These are phyloP conservation scores for Colletotrichum graminicola DNA, from an alignment of 2,329 filamentous ascomycete species.

Conservation along the genomic window DNA sequence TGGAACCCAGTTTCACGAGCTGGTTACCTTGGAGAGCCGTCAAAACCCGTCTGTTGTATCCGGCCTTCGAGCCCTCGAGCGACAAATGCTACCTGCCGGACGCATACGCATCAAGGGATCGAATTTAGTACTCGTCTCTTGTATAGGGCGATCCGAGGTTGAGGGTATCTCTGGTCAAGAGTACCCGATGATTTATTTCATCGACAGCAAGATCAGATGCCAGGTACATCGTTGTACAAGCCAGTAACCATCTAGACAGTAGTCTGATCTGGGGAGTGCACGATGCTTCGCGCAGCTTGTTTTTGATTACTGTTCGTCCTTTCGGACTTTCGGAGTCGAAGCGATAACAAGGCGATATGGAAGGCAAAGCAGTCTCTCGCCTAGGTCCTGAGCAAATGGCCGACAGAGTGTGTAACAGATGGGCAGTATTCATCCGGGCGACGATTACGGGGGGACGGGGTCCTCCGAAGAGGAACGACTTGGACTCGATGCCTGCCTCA, in stretches of 20 bases:
- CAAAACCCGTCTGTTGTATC: not conserved
- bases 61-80: not conserved
- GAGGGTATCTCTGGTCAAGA: not conserved
- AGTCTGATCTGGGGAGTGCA: not conserved
- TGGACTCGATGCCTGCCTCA: not conserved
- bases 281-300: not conserved
- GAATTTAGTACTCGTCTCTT: not conserved
- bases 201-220: not conserved
- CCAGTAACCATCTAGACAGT: not conserved
- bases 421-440: not conserved
- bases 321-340: not conserved
- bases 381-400: not conserved
- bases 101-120: not conserved
- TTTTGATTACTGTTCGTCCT: not conserved
- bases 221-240: not conserved
- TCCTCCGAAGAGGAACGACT: constrained; percentile 3
- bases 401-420: constrained; percentile 15
- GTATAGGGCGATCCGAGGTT: not conserved
- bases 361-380: not conserved
- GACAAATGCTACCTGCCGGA: not conserved
- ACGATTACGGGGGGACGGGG: not conserved
- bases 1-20: not conserved
- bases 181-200: not conserved
- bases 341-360: not conserved
- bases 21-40: constrained; percentile 8